Base-by-base conservation (phyloP, 2,329 filamentous ascomycete genomes). In the Curvularia eragrostidis region DNA sequence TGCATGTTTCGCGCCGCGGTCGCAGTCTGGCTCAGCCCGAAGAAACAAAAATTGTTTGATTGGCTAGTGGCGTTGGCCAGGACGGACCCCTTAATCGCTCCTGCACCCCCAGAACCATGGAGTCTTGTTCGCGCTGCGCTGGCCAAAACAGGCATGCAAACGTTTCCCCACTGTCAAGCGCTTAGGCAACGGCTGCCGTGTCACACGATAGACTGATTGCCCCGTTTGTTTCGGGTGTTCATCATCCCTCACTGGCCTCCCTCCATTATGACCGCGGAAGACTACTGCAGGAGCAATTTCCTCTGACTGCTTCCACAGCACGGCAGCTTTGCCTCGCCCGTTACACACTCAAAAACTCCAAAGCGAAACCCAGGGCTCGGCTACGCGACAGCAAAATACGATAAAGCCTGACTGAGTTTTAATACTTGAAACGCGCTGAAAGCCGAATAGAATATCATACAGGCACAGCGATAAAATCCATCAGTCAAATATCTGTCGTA, bases 191-290 rank as follows among this genome's bases (percentile, higher is more conserved):
- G 19, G 1, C 39, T 46, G 21, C 46, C 23, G 23, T 48, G 38
- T 42, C 13, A 50, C 42, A 34, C 47, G 32, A 43, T 43, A 28
- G 21, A 41, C 24, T 26, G 38, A 28, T 38, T 47, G 39, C 36
- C 39, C 43, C 49, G 46, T 49, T 49, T 46, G 44, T 28, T 18
- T 39, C 47, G 42, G 49, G 42, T 38, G 15, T 13, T 52, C 49
- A 21, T 44, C 46, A 38, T 26, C n/a, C 19, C 19, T 32, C 42
- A 48, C 24, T 41, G 21, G 34, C 21, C 21, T 28, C 41, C 42
- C 10, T 23, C 57, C 58, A 60, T 46, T 36, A 51, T 53, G 44
- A 30, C 34, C 7, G 18, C 39, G 42, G 34, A 32, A 15, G 21
- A n/a, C 13, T 21, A 18, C 28, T 10, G 21, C 38, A 21, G n/a